Conservation (phyloP, 768 basidiomycete species). For the Pleurotus giganteus region DNA sequence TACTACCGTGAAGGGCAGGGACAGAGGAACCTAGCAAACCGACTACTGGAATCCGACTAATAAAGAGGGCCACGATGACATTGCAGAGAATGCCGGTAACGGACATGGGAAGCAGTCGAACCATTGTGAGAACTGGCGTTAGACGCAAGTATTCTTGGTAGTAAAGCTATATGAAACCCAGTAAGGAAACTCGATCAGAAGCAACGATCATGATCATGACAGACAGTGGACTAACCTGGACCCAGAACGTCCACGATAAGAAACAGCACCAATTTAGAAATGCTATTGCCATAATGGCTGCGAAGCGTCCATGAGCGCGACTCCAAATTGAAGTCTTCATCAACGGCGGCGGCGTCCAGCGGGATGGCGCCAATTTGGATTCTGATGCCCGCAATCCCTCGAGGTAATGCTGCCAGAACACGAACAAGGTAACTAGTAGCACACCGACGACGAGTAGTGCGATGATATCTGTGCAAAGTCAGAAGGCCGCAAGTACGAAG, state of each 20-base stretch:
- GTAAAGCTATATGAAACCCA: constrained; percentile 44
- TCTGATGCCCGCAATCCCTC: constrained; percentile 30
- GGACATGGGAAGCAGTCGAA: constrained; percentile 71
- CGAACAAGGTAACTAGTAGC: constrained; percentile 48
- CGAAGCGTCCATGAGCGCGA: constrained; percentile 53
- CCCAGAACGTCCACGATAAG: constrained; percentile 43
- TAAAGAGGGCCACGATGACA: constrained; percentile 57
- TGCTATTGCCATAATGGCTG: constrained; percentile 54
- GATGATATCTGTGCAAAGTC: constrained; percentile 52
- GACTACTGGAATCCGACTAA: constrained; percentile 53
- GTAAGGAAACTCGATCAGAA: constrained; percentile 34
- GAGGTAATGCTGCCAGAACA: constrained; percentile 61
- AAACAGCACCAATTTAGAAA: constrained; percentile 61
- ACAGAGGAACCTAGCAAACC: constrained; percentile 49
- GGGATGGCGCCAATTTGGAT: neutral
- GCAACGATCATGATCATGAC: neutral
- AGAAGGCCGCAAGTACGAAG: constrained; percentile 15
- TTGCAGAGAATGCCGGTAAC: constrained; percentile 67
- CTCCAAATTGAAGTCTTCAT: constrained; percentile 62
- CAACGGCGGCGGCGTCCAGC: constrained; percentile 48
- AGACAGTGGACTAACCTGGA: constrained; percentile 13
- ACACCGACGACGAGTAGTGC: constrained; percentile 60
- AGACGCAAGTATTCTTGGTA: constrained; percentile 65
- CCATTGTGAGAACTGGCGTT: constrained; percentile 57
- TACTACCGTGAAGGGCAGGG: neutral